Evolutionary conservation across 257 asterid genomes (phyloP).

Genomic region (Apocynum venetum): DNA sequence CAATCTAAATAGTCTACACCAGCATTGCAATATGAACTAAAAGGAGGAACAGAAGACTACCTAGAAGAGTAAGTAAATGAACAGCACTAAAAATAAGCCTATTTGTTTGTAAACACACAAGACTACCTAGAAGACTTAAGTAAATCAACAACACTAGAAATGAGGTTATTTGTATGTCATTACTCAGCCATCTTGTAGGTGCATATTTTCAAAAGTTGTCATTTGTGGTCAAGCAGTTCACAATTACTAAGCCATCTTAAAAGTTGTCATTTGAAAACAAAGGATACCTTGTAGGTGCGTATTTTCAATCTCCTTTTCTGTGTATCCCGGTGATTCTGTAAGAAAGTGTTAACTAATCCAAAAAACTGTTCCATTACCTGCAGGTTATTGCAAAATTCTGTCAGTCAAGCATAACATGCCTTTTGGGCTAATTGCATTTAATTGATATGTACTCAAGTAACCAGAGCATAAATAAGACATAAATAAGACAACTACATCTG

Average conservation of each 20-base stretch:
- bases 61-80: not conserved
- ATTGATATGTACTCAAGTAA: not conserved
- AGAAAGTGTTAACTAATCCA: slow-evolving; percentile 87
- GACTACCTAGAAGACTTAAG: not conserved
- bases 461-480: not conserved
- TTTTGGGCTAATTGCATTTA: not conserved
- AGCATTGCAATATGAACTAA: not conserved
- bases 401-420: slow-evolving; percentile 3
- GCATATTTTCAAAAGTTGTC: not conserved
- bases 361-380: slow-evolving; percentile 99
- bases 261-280: not conserved
- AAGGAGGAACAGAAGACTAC: not conserved
- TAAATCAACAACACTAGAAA: not conserved
- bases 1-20: not conserved
- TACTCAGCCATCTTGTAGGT: not conserved
- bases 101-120: not conserved
- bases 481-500: not conserved
- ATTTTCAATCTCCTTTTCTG: slow-evolving; percentile 83
- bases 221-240: not conserved
- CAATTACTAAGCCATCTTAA: not conserved
- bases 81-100: not conserved
- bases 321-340: slow-evolving; percentile 86
- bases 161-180: not conserved
- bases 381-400: slow-evolving; percentile 9
- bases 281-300: slow-evolving; percentile 87